Percentiles rank a stretch among this genome's conserved stretches.
Evolutionary conservation across 2,329 filamentous ascomycete genomes (phyloP).

Genomic region (Exophiala aquamarina): DNA sequence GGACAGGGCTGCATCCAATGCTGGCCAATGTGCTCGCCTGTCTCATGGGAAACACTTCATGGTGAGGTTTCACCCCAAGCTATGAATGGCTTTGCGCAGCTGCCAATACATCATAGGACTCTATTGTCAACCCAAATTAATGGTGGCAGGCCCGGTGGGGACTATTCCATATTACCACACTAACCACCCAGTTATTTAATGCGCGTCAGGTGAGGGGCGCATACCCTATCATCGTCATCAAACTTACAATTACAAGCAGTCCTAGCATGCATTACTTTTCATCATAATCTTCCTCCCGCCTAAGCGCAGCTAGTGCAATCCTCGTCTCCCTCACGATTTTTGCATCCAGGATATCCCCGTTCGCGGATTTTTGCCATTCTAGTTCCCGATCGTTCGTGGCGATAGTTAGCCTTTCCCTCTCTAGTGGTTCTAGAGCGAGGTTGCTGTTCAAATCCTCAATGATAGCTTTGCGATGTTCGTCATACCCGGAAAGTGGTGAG

Average conservation of each 20-base stretch:
- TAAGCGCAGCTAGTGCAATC: slow-evolving; percentile 48
- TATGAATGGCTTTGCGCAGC: too few relatives aligned
- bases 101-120: too few relatives aligned
- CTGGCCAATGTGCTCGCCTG: too few relatives aligned
- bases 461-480: slow-evolving; percentile 70
- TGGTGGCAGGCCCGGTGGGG: too few relatives aligned
- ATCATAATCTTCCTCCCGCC: slow-evolving; percentile 34
- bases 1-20: too few relatives aligned
- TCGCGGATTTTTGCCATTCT: slow-evolving; percentile 53
- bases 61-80: too few relatives aligned
- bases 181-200: background rate
- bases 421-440: slow-evolving; percentile 41
- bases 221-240: too few relatives aligned
- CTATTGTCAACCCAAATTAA: too few relatives aligned
- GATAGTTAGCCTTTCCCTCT: slow-evolving; percentile 65
- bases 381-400: slow-evolving; percentile 72
- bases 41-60: too few relatives aligned
- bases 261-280: slow-evolving; percentile 12
- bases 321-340: slow-evolving; percentile 71
- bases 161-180: too few relatives aligned
- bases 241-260: too few relatives aligned
- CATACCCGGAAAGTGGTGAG: slow-evolving; percentile 53
- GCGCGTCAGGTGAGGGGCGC: too few relatives aligned
- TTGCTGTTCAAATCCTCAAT: slow-evolving; percentile 74
- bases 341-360: slow-evolving; percentile 65